These are phyloP conservation scores for Pinus taeda DNA, from an alignment of 75 land plant species.

Conservation along the genomic window DNA sequence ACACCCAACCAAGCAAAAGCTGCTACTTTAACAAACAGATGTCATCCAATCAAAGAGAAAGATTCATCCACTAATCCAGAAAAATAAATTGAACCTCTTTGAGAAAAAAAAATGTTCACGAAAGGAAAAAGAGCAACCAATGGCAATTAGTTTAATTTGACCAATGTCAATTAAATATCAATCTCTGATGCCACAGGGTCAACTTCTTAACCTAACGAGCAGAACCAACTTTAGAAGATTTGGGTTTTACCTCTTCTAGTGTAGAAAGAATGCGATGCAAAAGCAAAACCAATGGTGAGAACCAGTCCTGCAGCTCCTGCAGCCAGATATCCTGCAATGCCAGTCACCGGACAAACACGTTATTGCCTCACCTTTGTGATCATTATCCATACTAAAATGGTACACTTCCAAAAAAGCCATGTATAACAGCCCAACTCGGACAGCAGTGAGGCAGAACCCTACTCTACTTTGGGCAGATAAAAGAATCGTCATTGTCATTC, in stretches of 20 bases:
- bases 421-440: neutral
- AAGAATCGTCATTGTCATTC: neutral
- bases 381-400: neutral
- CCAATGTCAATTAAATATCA: neutral
- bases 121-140: neutral
- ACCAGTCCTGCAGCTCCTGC: conserved; percentile 56
- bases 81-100: neutral
- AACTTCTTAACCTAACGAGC: neutral
- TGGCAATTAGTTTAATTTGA: neutral
- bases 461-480: neutral
- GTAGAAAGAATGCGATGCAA: conserved; percentile 34
- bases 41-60: neutral
- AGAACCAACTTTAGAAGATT: neutral
- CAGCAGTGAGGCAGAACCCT: neutral
- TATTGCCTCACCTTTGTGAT: neutral
- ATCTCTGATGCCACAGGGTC: neutral
- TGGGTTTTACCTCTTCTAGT: conserved; percentile 4
- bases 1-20: neutral
- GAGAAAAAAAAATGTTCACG: neutral
- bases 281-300: conserved; percentile 45
- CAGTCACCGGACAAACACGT: neutral
- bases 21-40: neutral
- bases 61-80: neutral
- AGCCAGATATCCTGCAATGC: conserved; percentile 55
- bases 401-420: neutral